Evolutionary conservation across 257 asterid genomes (phyloP), one percentile per base, ranked within the genome.

Genomic region (Rubia yunnanensis): DNA sequence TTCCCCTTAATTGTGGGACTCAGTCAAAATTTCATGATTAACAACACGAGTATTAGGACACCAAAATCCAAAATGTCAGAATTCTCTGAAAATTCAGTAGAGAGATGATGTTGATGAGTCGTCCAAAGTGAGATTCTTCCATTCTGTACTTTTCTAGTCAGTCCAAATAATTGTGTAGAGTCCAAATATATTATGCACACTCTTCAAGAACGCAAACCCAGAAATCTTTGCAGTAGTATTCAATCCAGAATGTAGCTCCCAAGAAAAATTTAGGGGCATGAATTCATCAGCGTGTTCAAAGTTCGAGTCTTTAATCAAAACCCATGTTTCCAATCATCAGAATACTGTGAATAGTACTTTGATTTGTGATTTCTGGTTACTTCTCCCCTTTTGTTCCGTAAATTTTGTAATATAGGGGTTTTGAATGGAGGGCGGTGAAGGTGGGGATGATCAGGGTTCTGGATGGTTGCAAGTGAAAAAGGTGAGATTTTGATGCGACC

Each of bases 381-480:
- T 50, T 36, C 24, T 74, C 22, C 27, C 20, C 17, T 5, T 7
- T 22, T 44, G 8, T 41, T 26, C n/a, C 54, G 23, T 41, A 24
- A 35, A 3, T n/a, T 48, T 55, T 20, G 69, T 73, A 68, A 69
- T 71, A 57, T 68, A 66, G 73, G 72, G 83, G 69, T 72, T 74
- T 17, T 76, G 36, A 65, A 89, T 92, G 96, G 95, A 85, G 76
- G 77, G 74, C 67, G 72, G 74, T 72, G 86, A 81, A 69, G 94
- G 83, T 55, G 87, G 77, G 57, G 96, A 85, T 69, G 97, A 94
- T 79, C 94, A 86, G 66, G 85, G 95, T 41, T 88, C 99, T 74
- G 99, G 97, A 58, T 94, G 99, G 99, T 83, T 86, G 90, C 94
- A 87, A 78, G 99, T 94, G 32, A 94, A 90, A 86, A 94, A 94